Evolutionary conservation across 257 asterid genomes (phyloP), one percentile per base, ranked within the genome.

Genomic region (Capsicum chinense): DNA sequence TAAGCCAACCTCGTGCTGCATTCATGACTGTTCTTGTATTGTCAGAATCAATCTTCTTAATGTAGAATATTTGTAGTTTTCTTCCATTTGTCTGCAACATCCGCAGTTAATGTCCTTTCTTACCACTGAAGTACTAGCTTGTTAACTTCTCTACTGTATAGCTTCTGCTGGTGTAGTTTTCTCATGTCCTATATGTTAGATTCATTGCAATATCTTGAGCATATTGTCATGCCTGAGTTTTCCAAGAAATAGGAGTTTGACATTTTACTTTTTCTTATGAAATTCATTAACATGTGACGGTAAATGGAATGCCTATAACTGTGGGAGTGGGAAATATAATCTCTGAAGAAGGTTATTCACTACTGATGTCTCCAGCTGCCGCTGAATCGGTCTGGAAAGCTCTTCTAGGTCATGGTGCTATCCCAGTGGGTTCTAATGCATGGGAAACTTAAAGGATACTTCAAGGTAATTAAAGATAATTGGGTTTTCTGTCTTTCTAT

Each of bases 371-470:
- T 79, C 95, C 93, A 59, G 87, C 89, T 81, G 90, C 93, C 85
- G 93, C 96, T 83, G 89, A 84, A 83, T 73, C 92, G 7, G 88
- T 95, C 69, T 90, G 91, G 97, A 94, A 92, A 83, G 90, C 98
- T 89, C 92, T 94, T 90, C 67, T 86, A 62, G 89, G 86, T 85
- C 95, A 89, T 69, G 98, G 99, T 86, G 94, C 97, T 9, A 81
- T 92, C 82, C 92, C 94, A 35, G 90, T 94, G 95, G 91, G 97
- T 69, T 79, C 94, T 62, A 88, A 85, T 85, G 95, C 97, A 80
- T 93, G 97, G 98, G 99, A 96, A 92, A 94, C 92, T n/a, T 81
- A 92, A 84, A 91, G 99, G 89, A 89, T 96, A 87, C 91, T 94
- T 87, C 97, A 87, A 94, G 99, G 99, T 95, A 85, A 76, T 83